Conservation (phyloP, 2,329 filamentous ascomycete genomes). For the Huntiella omanensis region DNA sequence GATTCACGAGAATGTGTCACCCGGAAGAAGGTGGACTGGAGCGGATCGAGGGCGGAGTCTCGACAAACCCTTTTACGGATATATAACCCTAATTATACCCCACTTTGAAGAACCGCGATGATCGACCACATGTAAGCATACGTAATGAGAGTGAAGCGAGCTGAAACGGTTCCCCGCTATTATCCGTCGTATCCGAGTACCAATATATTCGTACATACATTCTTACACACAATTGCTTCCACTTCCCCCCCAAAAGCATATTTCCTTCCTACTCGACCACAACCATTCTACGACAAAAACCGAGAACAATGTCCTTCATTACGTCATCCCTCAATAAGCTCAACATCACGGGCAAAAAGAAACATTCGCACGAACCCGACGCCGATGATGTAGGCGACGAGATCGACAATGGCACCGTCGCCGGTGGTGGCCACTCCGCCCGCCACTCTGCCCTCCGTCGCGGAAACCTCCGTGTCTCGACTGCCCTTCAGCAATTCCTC, state of each 20-base stretch:
- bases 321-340: constrained; percentile 10
- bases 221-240: too few relatives aligned
- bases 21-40: too few relatives aligned
- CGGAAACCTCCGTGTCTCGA: constrained; percentile 38
- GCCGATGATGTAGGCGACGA: constrained; percentile 35
- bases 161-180: neutral
- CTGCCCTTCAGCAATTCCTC: constrained; percentile 36
- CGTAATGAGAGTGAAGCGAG: neutral
- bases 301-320: constrained; percentile 11
- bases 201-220: neutral
- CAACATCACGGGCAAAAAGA: constrained; percentile 4
- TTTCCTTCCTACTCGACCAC: neutral
- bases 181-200: neutral
- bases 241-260: neutral
- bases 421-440: constrained; percentile 39
- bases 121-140: too few relatives aligned
- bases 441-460: constrained; percentile 28
- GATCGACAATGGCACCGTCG: constrained; percentile 31
- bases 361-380: constrained; percentile 17
- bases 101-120: too few relatives aligned
- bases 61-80: too few relatives aligned
- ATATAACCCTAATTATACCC: too few relatives aligned
- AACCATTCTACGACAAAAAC: neutral
- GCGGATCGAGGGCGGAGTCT: too few relatives aligned
- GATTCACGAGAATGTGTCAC: too few relatives aligned